Evolutionary conservation across 2,329 filamentous ascomycete genomes (phyloP), one percentile per base, ranked within the genome.

Genomic region (Alternaria panax): DNA sequence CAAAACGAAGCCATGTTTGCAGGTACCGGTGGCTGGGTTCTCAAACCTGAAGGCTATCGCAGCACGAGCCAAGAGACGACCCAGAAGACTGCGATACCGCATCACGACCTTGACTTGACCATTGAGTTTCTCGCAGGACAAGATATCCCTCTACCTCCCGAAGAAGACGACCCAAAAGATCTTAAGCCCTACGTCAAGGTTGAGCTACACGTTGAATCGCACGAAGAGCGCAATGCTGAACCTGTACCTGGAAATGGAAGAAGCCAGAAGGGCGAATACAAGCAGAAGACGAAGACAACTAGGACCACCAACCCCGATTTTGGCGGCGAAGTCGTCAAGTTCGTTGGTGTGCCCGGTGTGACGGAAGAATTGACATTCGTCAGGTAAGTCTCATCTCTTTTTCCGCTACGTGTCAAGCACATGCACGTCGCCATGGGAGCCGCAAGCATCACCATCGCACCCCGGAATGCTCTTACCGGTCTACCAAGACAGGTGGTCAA

Each of bases 1-100:
- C 85, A 97, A 14, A 97, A 97, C 73, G 89, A 95, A 73, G 93
- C 88, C 68, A 95, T 96, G 92, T 97, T 97, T 78, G 86, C 88
- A 2, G 91, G 88, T 9, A 90, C 91, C 51, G 82, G 86, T 41
- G 93, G 94, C 40, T 97, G 92, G 91, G 87, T 93, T 2, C 83
- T 95, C 62, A 97, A 97, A 78, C 93, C 93, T 0, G 76, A 84
- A 30, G 90, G 90, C 16, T 95, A 93, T 75, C 89, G 88, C 47
- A 79, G 76, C 62, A 69, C 63, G 60, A 80, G 71, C 57, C 60
- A 59, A 36, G 76, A 59, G 25, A 67, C 54, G 8, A 73, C 65
- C 32, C 81, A 85, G 55, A 80, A 80, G 42, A 78, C 83, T 24
- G 81, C 81, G 1, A 79, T 84, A 4, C 73, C 79, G 4, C 83